Evolutionary conservation across 345 rosid species (phyloP), one percentile per base, ranked within the genome.

Genomic region (Clausena lansium): DNA sequence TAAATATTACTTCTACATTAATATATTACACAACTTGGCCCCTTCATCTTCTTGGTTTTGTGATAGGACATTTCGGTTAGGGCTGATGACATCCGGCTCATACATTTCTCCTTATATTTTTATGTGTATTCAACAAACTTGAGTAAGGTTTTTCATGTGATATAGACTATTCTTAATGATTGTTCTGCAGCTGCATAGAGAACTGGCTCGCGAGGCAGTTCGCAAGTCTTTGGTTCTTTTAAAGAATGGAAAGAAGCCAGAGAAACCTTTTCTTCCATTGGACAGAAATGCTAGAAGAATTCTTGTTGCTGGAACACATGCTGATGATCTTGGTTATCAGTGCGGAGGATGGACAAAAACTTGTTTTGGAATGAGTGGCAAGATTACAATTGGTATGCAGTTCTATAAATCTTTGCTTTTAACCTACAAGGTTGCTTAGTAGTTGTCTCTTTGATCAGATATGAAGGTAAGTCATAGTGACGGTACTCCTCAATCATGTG

Each of bases 301-400:
- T 80, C 93, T 95, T 61, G 91, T 91, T 27, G 77, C 87, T 22
- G 97, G 99, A 81, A 83, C 90, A 11, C 99, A 95, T 75, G 94
- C 96, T 58, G 92, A 93, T 78, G 86, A 95, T 88, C 94, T 95
- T 66, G 97, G 98, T 28, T 93, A 83, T 81, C 98, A 93, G 73
- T 93, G 97, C 33, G 98, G 98, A 74, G 98, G 98, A 25, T 93
- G 98, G 98, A 92, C 98, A n/a, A 85, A 61, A 74, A 76, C 84
- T 64, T 87, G 92, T 95, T 77, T 73, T 17, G 98, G 98, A 77
- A 3, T 54, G 73, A 88, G 92, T 8, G 98, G 98, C 81, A 87
- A 88, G 75, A 91, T 95, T 82, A 95, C 95, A n/a, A 85, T 88
- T 15, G 98, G 98, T 95, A 88, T 45, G 84, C 20, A 38, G 52